These are phyloP conservation scores for Mucor plumbeus DNA, from an alignment of 371 early-diverging fungal species.

Conservation along the genomic window DNA sequence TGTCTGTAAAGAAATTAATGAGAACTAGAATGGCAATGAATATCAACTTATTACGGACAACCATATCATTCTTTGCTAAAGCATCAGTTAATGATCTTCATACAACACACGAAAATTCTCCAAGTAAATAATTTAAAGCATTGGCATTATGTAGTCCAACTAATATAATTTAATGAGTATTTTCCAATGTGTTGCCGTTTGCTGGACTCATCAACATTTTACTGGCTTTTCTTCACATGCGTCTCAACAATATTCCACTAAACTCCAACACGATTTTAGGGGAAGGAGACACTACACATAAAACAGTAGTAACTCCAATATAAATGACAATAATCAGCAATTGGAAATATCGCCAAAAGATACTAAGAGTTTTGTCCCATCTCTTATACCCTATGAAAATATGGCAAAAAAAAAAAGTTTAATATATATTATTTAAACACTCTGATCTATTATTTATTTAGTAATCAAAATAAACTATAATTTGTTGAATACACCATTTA, in stretches of 20 bases:
- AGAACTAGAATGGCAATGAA: neutral
- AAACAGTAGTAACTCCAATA: neutral
- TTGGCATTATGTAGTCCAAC: neutral
- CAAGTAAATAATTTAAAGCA: neutral
- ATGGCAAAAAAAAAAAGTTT: no score
- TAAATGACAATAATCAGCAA: neutral
- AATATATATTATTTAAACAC: no score
- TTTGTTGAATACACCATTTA: constrained; percentile 20
- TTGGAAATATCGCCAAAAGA: neutral
- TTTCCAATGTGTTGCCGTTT: no score
- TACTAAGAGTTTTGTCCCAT: neutral
- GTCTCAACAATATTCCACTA: no score
- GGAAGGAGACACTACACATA: neutral
- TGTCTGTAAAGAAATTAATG: neutral
- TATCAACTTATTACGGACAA: neutral
- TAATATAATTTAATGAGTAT: no score
- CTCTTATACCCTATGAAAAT: neutral
- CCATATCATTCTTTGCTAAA: neutral
- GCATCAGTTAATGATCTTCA: neutral
- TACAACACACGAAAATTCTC: neutral
- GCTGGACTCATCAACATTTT: no score
- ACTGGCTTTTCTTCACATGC: no score
- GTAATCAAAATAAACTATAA: neutral
- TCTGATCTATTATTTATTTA: no score
- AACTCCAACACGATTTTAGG: neutral